A percentile compares a stretch with the other conserved stretches of the same genome.
phyloP scores from a whole-genome alignment of 768 basidiomycete species.

The Strobilomyces confusus region DNA sequence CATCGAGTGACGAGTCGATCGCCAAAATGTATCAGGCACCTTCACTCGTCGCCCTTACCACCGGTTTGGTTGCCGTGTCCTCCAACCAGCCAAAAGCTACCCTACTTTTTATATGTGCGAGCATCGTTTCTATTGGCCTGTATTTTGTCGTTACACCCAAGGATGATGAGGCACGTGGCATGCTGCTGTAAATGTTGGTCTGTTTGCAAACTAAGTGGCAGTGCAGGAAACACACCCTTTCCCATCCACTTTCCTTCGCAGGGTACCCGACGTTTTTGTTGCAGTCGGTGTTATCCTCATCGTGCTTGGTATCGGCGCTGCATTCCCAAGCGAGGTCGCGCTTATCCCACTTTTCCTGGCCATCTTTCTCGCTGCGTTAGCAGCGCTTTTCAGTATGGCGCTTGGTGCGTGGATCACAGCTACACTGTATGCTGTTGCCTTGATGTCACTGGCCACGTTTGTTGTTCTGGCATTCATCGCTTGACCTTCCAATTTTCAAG shows the following conservation, averaged over 20 bases:
- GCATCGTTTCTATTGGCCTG: not conserved
- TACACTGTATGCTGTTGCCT: not conserved
- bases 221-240: not conserved
- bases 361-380: not conserved
- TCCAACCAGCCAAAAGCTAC: not conserved
- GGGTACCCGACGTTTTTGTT: not conserved
- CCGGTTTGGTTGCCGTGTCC: not conserved
- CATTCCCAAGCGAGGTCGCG: not conserved
- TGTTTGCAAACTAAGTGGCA: not conserved
- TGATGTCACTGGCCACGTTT: not conserved
- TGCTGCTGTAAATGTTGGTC: not conserved
- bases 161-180: not conserved
- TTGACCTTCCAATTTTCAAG: not conserved
- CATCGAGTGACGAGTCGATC: not conserved
- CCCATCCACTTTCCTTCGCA: not conserved
- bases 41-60: not conserved
- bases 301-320: not conserved
- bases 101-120: not conserved
- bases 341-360: not conserved
- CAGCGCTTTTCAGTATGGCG: not conserved
- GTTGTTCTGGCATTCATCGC: not conserved
- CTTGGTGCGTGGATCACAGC: not conserved
- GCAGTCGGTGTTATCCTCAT: not conserved
- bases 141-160: not conserved
- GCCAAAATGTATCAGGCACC: not conserved